Evolutionary conservation across 305 asterid species (phyloP), one percentile per base, ranked within the genome.

Genomic region (Ajuga reptans): DNA sequence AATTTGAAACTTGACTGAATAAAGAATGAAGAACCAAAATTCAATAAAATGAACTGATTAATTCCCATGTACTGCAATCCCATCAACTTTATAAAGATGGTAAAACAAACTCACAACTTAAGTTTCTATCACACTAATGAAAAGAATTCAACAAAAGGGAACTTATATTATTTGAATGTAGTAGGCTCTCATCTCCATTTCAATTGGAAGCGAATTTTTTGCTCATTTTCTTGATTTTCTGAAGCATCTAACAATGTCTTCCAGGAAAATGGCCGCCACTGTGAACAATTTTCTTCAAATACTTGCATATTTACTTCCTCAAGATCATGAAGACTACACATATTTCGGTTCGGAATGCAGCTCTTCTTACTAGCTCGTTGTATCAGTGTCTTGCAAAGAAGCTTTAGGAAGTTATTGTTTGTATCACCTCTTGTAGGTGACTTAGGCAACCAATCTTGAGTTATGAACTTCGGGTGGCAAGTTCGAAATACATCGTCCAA

Each of bases 191-290:
- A 2, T 36, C 52, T 21, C 74, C 75, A 74, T 39, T 6, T 62
- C 51, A 74, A 33, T 6, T 5, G 37, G 61, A 74, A 45, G 45
- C 75, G 79, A 53, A 74, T 9, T 31, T 52, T 61, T 18, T 9
- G 27, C n/a, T 3, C 0, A 1, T 1, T 17, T 29, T 6, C 3
- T 2, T 37, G 18, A 68, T 0, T 0, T 4, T 15, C 9, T 0
- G 58, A 18, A 68, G 45, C 51, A 31, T 42, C 50, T 5, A 73
- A 73, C 45, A 64, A 65, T 18, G 62, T 24, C 36, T 33, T 56
- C 72, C 54, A 37, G 10, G 61, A 41, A 51, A 72, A 9, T 10
- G 66, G 61, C 17, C 15, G 46, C 77, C 72, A 73, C 39, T 21
- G 62, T 0, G 16, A 1, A 56, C 37, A 11, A 46, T 4, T 4